These are phyloP conservation scores for Penicillium sp. DNA, from an alignment of 2,329 filamentous ascomycete genomes.

Conservation along the genomic window DNA sequence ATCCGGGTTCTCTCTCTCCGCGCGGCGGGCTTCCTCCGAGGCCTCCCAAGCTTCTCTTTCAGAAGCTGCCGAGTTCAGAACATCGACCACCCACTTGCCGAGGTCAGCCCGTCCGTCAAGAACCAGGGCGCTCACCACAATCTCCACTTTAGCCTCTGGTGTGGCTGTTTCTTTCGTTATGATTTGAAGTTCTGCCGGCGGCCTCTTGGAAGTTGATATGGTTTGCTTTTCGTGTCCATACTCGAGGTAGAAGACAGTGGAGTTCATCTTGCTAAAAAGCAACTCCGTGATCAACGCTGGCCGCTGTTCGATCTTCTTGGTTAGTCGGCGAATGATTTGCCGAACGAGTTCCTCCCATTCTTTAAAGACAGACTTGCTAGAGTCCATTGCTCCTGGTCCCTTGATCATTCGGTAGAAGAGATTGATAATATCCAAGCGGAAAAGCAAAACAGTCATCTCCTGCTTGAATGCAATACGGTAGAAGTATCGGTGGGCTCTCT, in stretches of 20 bases:
- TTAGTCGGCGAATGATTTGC: constrained; percentile 75
- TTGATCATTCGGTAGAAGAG: constrained; percentile 90
- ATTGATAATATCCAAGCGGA: constrained; percentile 83
- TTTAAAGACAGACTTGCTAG: constrained; percentile 61
- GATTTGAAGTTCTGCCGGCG: constrained; percentile 79
- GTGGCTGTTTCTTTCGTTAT: constrained; percentile 62
- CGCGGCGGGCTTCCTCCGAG: constrained; percentile 59
- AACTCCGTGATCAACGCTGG: constrained; percentile 85
- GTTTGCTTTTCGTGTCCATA: constrained; percentile 83
- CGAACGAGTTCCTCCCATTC: constrained; percentile 90
- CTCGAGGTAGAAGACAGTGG: constrained; percentile 80
- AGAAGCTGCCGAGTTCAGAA: constrained; percentile 62
- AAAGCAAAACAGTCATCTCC: constrained; percentile 81
- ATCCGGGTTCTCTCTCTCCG: constrained; percentile 26
- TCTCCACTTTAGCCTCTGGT: constrained; percentile 66
- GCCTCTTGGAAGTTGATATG: constrained; percentile 58
- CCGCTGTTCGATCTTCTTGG: constrained; percentile 78
- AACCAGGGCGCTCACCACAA: constrained; percentile 73
- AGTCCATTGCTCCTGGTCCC: constrained; percentile 71
- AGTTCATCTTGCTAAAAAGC: constrained; percentile 86
- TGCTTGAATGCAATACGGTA: constrained; percentile 94
- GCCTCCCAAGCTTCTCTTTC: constrained; percentile 75
- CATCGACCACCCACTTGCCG: constrained; percentile 74
- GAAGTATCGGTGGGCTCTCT: constrained; percentile 88
- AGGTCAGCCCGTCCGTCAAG: constrained; percentile 73